Evolutionary conservation across 768 basidiomycete genomes (phyloP).

Genomic region (Boletus rex-veris): DNA sequence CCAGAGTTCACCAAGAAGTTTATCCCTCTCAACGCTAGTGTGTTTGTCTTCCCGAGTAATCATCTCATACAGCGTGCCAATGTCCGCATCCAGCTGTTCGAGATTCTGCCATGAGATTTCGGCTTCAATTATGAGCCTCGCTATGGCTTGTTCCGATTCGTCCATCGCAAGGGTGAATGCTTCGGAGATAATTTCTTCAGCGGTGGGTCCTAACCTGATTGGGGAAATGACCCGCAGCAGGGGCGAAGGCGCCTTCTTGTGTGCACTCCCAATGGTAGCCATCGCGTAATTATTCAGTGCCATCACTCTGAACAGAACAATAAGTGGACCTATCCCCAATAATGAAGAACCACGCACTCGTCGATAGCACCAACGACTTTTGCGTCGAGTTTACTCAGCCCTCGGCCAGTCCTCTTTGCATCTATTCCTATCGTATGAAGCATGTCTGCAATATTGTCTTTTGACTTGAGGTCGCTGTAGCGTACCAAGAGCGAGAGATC

Average conservation of each 20-base stretch:
- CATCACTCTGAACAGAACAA: constrained; percentile 48
- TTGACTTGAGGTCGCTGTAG: constrained; percentile 58
- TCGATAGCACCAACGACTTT: constrained; percentile 75
- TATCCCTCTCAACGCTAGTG: constrained; percentile 42
- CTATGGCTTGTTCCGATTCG: constrained; percentile 48
- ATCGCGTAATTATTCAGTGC: constrained; percentile 74
- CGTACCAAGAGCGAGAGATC: constrained; percentile 64
- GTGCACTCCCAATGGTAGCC: constrained; percentile 45
- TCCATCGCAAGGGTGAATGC: constrained; percentile 65
- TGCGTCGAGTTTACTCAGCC: constrained; percentile 59
- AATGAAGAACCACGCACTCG: constrained; percentile 41
- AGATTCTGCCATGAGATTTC: constrained; percentile 54
- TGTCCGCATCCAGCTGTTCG: constrained; percentile 57
- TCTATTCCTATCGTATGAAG: constrained; percentile 55
- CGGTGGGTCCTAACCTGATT: constrained; percentile 33
- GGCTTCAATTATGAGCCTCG: constrained; percentile 64
- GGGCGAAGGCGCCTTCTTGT: constrained; percentile 24
- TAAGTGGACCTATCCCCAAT: constrained; percentile 1
- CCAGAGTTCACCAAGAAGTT: constrained; percentile 68
- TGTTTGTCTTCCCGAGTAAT: constrained; percentile 54
- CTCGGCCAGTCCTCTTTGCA: constrained; percentile 57
- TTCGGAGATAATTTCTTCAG: constrained; percentile 44
- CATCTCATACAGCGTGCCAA: constrained; percentile 54
- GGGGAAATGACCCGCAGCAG: constrained; percentile 39
- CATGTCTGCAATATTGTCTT: constrained; percentile 50